These are phyloP conservation scores for Evansstolkia leycettana DNA, from an alignment of 495 filamentous ascomycete species.

Conservation along the genomic window DNA sequence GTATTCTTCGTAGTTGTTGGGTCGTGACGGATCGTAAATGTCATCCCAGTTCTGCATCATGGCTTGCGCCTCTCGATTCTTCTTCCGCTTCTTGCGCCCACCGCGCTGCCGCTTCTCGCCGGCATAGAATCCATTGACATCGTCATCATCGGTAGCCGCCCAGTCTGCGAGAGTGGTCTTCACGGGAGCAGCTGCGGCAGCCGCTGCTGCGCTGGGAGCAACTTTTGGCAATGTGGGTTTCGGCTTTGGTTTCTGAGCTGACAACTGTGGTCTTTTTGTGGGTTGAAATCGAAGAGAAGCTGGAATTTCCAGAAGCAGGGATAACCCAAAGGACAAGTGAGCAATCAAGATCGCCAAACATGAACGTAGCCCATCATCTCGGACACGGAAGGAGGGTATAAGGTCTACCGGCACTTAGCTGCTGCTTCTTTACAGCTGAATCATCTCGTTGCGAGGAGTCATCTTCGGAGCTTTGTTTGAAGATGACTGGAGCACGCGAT, in stretches of 20 bases:
- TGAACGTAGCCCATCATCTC: slow-evolving; percentile 2
- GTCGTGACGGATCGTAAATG: slow-evolving; percentile 74
- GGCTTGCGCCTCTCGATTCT: slow-evolving; percentile 49
- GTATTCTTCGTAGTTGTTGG: slow-evolving; percentile 82
- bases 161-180: slow-evolving; percentile 78
- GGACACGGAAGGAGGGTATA: slow-evolving; percentile 15
- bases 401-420: slow-evolving; percentile 60
- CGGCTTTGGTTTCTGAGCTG: slow-evolving; percentile 57
- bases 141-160: slow-evolving; percentile 66
- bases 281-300: slow-evolving; percentile 83
- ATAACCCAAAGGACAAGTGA: slow-evolving; percentile 32
- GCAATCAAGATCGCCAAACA: slow-evolving; percentile 24
- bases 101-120: slow-evolving; percentile 60
- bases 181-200: slow-evolving; percentile 14
- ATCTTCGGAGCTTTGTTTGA: slow-evolving; percentile 42
- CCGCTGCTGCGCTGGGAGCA: slow-evolving; percentile 12
- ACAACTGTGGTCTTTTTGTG: slow-evolving; percentile 59
- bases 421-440: slow-evolving; percentile 53
- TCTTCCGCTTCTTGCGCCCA: slow-evolving; percentile 81
- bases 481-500: slow-evolving; percentile 69
- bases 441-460: slow-evolving; percentile 38
- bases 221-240: slow-evolving; percentile 36
- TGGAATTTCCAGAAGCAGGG: slow-evolving; percentile 18
- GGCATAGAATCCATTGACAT: slow-evolving; percentile 49
- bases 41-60: slow-evolving; percentile 79